Evolutionary conservation across 495 filamentous ascomycete genomes (phyloP).

Genomic region (Monascus purpureus): DNA sequence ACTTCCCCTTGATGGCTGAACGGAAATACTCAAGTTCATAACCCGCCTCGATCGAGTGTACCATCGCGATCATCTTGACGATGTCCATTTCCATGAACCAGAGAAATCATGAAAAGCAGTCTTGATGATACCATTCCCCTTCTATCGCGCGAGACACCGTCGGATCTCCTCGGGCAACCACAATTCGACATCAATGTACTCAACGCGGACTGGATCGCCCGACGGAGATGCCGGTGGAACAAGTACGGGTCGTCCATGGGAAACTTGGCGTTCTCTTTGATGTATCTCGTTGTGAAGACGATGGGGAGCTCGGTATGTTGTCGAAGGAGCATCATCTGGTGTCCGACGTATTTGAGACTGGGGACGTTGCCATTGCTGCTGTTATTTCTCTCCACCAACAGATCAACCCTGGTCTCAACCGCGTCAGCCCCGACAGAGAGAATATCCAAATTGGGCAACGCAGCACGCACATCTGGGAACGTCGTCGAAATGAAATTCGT

Average conservation of each 20-base stretch:
- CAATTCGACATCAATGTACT: slow-evolving; percentile 77
- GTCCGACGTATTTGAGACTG: slow-evolving; percentile 68
- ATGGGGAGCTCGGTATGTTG: slow-evolving; percentile 76
- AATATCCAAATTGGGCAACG: slow-evolving; percentile 73
- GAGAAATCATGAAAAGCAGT: slow-evolving; percentile 81
- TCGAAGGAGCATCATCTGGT: slow-evolving; percentile 68
- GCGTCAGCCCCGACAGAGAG: slow-evolving; percentile 74
- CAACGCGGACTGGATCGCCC: slow-evolving; percentile 73
- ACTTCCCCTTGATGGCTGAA: slow-evolving; percentile 52
- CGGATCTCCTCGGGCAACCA: slow-evolving; percentile 71
- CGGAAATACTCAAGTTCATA: slow-evolving; percentile 83
- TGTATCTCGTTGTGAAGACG: slow-evolving; percentile 74
- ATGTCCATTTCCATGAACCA: slow-evolving; percentile 72
- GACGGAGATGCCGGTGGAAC: slow-evolving; percentile 62
- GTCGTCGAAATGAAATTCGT: slow-evolving; percentile 79
- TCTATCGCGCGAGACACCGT: slow-evolving; percentile 45
- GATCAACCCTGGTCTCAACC: slow-evolving; percentile 69
- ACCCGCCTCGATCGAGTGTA: slow-evolving; percentile 63
- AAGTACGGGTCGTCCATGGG: slow-evolving; percentile 64
- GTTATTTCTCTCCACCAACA: slow-evolving; percentile 67
- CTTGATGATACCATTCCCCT: slow-evolving; percentile 68
- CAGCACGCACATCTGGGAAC: slow-evolving; percentile 71
- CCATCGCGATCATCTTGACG: slow-evolving; percentile 78
- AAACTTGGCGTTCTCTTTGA: slow-evolving; percentile 65
- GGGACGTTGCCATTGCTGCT: no score